Evolutionary conservation across 768 basidiomycete species (phyloP).

Genomic region (Termitomyces eurrhizus): DNA sequence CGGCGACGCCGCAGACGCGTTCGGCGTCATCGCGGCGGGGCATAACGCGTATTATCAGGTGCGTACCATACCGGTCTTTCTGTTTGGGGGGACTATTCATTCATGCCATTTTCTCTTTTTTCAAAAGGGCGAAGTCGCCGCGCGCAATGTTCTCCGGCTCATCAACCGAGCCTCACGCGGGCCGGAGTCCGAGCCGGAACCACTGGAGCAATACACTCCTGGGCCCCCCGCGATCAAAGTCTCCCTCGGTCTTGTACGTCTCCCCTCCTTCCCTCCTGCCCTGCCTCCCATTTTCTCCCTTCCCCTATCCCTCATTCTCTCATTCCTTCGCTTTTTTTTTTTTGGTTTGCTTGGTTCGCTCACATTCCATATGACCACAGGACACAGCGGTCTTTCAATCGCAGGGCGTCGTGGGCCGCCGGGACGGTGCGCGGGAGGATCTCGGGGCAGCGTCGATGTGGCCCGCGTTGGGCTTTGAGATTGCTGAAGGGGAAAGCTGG

Average conservation of each 20-base stretch:
- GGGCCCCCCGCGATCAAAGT: slow-evolving; percentile 55
- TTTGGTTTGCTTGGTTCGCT: background rate
- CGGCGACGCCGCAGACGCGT: slow-evolving; percentile 62
- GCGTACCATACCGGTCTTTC: background rate
- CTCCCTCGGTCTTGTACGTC: slow-evolving; percentile 49
- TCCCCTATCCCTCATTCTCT: too few relatives aligned
- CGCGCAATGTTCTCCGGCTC: slow-evolving; percentile 48
- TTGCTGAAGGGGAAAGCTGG: slow-evolving; percentile 34
- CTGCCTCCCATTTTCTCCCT: too few relatives aligned
- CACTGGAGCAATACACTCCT: slow-evolving; percentile 44
- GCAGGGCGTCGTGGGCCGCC: slow-evolving; percentile 39
- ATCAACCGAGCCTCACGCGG: slow-evolving; percentile 22
- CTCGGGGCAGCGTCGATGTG: slow-evolving; percentile 45
- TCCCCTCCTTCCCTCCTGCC: too few relatives aligned
- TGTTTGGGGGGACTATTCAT: too few relatives aligned
- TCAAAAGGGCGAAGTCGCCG: slow-evolving; percentile 43
- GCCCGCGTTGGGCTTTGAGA: slow-evolving; percentile 39
- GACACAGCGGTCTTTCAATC: slow-evolving; percentile 42
- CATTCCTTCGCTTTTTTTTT: too few relatives aligned
- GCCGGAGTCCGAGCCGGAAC: slow-evolving; percentile 9
- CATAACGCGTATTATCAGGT: slow-evolving; percentile 53
- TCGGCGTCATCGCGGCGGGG: slow-evolving; percentile 59
- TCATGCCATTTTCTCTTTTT: background rate
- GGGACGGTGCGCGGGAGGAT: slow-evolving; percentile 42
- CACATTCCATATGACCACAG: slow-evolving; percentile 1